Base-by-base conservation (phyloP, 352 stramenopile genomes). In the Achlya hypogyna region DNA sequence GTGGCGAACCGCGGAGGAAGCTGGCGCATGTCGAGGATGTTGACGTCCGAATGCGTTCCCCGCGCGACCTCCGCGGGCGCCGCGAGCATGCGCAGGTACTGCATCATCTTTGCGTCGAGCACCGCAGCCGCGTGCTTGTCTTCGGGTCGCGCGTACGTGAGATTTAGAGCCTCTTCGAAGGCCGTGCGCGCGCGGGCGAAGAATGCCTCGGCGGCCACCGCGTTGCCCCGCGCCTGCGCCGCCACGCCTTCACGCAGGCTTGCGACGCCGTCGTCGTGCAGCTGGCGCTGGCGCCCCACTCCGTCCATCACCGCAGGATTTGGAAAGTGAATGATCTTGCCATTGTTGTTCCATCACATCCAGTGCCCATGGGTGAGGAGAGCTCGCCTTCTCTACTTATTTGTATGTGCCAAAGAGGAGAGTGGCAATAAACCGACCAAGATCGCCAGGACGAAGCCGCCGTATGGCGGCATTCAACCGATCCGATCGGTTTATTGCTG, bases 1-100 rank as follows among this genome's bases (percentile, higher is more conserved):
- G n/a, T 22, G 10, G 31, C 20, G 31, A 58, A 58, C n/a, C 60
- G 60, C 6, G n/a, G 51, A 5, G 84, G 81, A 25, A 91, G 69
- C n/a, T 71, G 75, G 53, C 88, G 78, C 56, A 90, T 76, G 14
- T 87, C 72, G 23, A 92, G 49, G 59, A 92, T 90, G 70, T 90
- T 92, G 78, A 74, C 79, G 71, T 88, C 47, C 23, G 72, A 35
- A n/a, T 56, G 49, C 29, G 49, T 56, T 10, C 49, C 49, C 49
- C 49, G 25, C 12, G 42, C 18, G 42, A 49, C n/a, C 42, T 8
- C 23, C 29, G 22, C 20, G 12, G 54, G 74, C 38, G 62, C 65
- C 54, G 74, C 74, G 63, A 81, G 76, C 75, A 81, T 81, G 38
- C 74, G 76, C 40, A 81, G 69, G 68, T 81, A 81, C 23, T 70